phyloP scores from a whole-genome alignment of 2,329 filamentous ascomycete species.

The Hypomyces rosellus region DNA sequence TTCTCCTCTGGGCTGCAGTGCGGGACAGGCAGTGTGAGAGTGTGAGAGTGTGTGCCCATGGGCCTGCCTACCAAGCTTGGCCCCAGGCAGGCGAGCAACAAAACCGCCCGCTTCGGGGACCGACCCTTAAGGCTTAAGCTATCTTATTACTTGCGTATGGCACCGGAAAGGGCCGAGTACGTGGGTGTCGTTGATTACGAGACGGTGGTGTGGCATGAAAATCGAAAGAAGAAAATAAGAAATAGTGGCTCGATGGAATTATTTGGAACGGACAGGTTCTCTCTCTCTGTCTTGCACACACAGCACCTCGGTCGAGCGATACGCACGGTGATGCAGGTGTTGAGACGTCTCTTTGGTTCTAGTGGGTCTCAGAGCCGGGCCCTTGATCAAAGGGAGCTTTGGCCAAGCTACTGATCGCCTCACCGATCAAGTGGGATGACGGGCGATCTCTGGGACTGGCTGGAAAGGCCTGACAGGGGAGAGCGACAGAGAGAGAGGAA shows the following conservation, averaged over 20 bases:
- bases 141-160: conserved; percentile 9
- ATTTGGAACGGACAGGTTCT: too few relatives aligned
- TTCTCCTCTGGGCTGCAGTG: background rate
- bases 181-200: conserved; percentile 4
- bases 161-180: conserved; percentile 11
- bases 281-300: background rate
- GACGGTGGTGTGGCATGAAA: conserved; percentile 1
- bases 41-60: too few relatives aligned
- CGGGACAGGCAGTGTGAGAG: background rate
- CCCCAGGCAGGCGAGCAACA: conserved; percentile 4
- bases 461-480: too few relatives aligned
- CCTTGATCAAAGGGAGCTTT: conserved; percentile 2
- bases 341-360: conserved; percentile 1
- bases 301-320: too few relatives aligned
- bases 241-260: too few relatives aligned
- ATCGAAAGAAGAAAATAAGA: too few relatives aligned
- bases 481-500: too few relatives aligned
- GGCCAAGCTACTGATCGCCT: conserved; percentile 8
- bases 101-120: conserved; percentile 1
- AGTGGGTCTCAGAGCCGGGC: conserved; percentile 3
- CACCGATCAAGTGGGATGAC: conserved; percentile 9
- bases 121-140: conserved; percentile 1
- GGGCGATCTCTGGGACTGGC: conserved; percentile 3
- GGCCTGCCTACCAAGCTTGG: background rate
- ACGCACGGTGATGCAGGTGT: conserved; percentile 7